A percentile compares a stretch with the other conserved stretches of the same genome.
Conservation (phyloP, 2,329 filamentous ascomycete genomes). For the Bipolaris bicolor region DNA sequence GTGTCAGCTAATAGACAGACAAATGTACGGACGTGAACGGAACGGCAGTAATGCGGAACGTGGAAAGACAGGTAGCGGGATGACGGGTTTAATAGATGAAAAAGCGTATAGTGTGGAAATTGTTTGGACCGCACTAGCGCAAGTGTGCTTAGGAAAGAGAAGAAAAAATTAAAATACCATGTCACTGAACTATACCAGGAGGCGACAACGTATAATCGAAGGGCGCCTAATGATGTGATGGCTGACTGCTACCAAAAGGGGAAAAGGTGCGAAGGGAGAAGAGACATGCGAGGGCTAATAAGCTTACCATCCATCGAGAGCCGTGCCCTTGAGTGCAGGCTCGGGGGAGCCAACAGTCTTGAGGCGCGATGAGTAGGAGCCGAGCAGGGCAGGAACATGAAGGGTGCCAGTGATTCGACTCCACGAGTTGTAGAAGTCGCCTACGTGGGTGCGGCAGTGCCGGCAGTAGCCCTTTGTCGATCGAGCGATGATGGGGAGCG, state of each 20-base stretch:
- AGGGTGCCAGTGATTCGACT: conserved; percentile 43
- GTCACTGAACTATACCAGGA: conserved; percentile 42
- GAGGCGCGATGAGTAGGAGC: conserved; percentile 43
- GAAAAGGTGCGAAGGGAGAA: conserved; percentile 12
- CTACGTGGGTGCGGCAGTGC: conserved; percentile 35
- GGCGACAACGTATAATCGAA: conserved; percentile 41
- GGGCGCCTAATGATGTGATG: conserved; percentile 28
- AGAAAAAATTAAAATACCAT: conserved; percentile 42
- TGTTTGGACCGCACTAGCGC: conserved; percentile 43
- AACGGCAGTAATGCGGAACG: conserved; percentile 1
- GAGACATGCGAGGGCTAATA: conserved; percentile 24
- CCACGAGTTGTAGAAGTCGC: conserved; percentile 50
- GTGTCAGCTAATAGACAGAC: conserved; percentile 24
- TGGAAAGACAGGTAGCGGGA: conserved; percentile 27
- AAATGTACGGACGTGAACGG: conserved; percentile 11
- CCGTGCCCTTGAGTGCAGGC: conserved; percentile 36
- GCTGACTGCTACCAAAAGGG: conserved; percentile 30
- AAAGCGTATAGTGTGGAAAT: conserved; percentile 47
- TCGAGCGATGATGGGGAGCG: conserved; percentile 16
- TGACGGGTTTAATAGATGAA: conserved; percentile 48
- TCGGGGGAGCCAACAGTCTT: conserved; percentile 33
- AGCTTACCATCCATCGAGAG: conserved; percentile 50
- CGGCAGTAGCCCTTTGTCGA: conserved; percentile 41
- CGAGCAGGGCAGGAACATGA: conserved; percentile 43
- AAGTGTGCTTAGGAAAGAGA: conserved; percentile 33